Evolutionary conservation across 2,329 filamentous ascomycete species (phyloP).

Genomic region (Gremmenia infestans): DNA sequence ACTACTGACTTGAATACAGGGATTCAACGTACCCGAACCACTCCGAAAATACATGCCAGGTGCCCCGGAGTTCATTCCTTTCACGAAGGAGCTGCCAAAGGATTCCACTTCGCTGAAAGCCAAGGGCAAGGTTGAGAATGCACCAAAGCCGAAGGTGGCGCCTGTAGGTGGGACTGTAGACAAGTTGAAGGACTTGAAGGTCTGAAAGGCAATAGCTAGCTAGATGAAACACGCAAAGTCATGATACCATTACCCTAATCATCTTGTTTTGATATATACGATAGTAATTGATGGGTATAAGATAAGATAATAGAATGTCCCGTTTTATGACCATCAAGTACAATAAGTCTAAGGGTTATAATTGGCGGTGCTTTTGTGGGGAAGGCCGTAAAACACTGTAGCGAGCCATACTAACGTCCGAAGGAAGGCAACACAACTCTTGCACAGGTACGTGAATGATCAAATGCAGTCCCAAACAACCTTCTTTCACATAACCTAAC

Average conservation of each 20-base stretch:
- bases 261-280: no score
- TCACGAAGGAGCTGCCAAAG: constrained; percentile 78
- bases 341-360: no score
- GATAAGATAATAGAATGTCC: no score
- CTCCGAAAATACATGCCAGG: constrained; percentile 88
- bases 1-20: constrained; percentile 39
- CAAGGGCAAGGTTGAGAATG: constrained; percentile 33
- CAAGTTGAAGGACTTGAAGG: constrained; percentile 33
- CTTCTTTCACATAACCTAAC: no score
- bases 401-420: no score
- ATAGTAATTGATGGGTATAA: no score
- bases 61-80: constrained; percentile 83
- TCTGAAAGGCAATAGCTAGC: constrained; percentile 10
- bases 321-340: no score
- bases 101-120: constrained; percentile 59
- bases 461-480: no score
- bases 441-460: no score
- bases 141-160: constrained; percentile 26
- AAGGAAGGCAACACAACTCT: no score
- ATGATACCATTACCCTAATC: not conserved
- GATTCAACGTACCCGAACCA: constrained; percentile 74
- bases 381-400: no score
- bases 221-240: not conserved
- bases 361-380: no score
- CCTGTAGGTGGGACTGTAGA: constrained; percentile 28